Percentiles rank a stretch among this genome's conserved stretches.
phyloP scores from a whole-genome alignment of 371 early-diverging fungal genomes.

The Basidiobolus meristosporus region DNA sequence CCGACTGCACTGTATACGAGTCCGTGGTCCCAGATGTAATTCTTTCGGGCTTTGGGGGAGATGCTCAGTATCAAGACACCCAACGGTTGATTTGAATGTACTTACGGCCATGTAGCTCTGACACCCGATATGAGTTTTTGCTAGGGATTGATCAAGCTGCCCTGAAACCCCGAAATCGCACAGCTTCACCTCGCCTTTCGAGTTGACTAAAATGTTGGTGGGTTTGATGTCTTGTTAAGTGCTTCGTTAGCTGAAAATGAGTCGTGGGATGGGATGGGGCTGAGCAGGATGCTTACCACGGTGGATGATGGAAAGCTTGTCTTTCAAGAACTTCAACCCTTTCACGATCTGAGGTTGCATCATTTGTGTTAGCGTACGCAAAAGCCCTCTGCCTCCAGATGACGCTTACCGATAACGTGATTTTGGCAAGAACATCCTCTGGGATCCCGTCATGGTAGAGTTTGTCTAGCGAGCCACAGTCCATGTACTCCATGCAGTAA shows the following conservation, averaged over 20 bases:
- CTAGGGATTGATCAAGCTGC: constrained; percentile 70
- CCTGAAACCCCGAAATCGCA: constrained; percentile 87
- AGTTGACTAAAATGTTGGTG: constrained; percentile 79
- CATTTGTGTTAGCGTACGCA: too few species aligned
- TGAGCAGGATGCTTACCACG: constrained; percentile 25
- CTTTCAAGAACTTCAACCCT: constrained; percentile 76
- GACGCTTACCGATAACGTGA: constrained; percentile 41
- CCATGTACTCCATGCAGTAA: constrained; percentile 92
- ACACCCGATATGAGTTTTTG: constrained; percentile 85
- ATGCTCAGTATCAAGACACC: not conserved
- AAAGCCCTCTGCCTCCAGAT: too few species aligned
- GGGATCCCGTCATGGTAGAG: constrained; percentile 63
- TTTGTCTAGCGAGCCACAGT: constrained; percentile 78
- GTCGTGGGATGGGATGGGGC: not conserved
- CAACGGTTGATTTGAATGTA: constrained; percentile 1
- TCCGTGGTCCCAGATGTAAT: constrained; percentile 32
- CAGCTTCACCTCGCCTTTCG: constrained; percentile 72
- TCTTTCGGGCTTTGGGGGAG: constrained; percentile 47
- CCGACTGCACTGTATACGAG: constrained; percentile 55
- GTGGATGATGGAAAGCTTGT: constrained; percentile 78
- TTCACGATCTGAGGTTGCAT: constrained; percentile 40
- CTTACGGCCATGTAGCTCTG: constrained; percentile 87
- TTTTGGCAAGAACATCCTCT: constrained; percentile 64
- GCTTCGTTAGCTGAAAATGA: not conserved
- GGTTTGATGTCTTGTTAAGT: constrained; percentile 75